Conservation (phyloP, 306 rosid species). For the Cicer chorassanicum region DNA sequence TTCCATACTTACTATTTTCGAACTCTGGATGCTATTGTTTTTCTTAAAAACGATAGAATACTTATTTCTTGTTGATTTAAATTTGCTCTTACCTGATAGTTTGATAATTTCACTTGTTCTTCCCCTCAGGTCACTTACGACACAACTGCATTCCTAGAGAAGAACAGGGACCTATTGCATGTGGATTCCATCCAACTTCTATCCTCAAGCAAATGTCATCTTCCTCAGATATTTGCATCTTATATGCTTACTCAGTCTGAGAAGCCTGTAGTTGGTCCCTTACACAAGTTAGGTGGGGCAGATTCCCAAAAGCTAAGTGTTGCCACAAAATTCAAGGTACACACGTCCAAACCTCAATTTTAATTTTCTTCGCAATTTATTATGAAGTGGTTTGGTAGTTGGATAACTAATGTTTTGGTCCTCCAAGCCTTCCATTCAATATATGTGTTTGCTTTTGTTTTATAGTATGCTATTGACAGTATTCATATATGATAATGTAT, state of each 20-base stretch:
- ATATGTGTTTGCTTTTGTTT: slow-evolving; percentile 1
- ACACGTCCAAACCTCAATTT: slow-evolving; percentile 17
- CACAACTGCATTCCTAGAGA: slow-evolving; percentile 94
- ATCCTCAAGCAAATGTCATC: slow-evolving; percentile 88
- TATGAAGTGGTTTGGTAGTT: slow-evolving; percentile 14
- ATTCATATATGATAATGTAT: slow-evolving; percentile 10
- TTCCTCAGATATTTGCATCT: slow-evolving; percentile 90
- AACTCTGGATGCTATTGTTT: slow-evolving; percentile 12
- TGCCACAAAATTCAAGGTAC: slow-evolving; percentile 95
- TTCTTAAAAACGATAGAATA: slow-evolving; percentile 30
- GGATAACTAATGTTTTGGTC: slow-evolving; percentile 11
- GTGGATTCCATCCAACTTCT: slow-evolving; percentile 92
- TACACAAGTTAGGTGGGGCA: slow-evolving; percentile 87
- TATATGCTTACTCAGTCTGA: slow-evolving; percentile 82
- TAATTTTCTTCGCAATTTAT: slow-evolving; percentile 22
- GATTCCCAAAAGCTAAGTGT: slow-evolving; percentile 98
- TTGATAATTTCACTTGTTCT: slow-evolving; percentile 52
- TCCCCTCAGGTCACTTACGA: slow-evolving; percentile 85
- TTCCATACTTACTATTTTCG: slow-evolving; percentile 10
- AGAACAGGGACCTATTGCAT: slow-evolving; percentile 94
- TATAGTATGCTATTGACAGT: slow-evolving; percentile 27
- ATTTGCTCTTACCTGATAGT: slow-evolving; percentile 47
- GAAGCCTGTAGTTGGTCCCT: slow-evolving; percentile 85
- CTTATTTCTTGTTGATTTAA: slow-evolving; percentile 8
- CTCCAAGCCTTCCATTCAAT: slow-evolving; percentile 8